phyloP scores from a whole-genome alignment of 208 protist genomes.

The Polymyxa betae region DNA sequence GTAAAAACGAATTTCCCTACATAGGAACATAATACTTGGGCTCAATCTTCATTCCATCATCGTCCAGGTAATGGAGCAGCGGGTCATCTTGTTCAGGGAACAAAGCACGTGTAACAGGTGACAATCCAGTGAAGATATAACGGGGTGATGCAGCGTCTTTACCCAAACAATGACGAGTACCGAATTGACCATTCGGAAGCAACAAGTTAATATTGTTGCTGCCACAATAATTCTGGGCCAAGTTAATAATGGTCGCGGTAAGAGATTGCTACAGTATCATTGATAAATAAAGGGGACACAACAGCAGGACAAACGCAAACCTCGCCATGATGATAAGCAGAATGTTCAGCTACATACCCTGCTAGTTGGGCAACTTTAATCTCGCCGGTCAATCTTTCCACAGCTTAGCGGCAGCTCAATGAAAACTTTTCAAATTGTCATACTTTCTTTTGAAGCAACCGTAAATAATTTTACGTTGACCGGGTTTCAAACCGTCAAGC shows the following conservation, averaged over 20 bases:
- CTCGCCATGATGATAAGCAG: conserved; percentile 99
- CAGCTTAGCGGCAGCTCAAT: too few species aligned
- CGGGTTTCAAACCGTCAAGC: conserved; percentile 98
- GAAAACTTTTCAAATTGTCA: too few species aligned
- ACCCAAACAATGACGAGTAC: conserved; percentile 94
- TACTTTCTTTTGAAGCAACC: conserved; percentile 97
- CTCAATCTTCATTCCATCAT: conserved; percentile 98
- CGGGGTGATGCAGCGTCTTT: conserved; percentile 96
- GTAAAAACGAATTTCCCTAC: neutral
- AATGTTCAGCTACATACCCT: conserved; percentile 96
- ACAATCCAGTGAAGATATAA: conserved; percentile 98
- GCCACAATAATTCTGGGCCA: conserved; percentile 93
- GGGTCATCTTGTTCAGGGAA: conserved; percentile 95
- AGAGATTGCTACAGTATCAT: conserved; percentile 70
- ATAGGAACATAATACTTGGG: conserved; percentile 98
- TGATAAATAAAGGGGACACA: neutral
- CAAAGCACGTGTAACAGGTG: conserved; percentile 86
- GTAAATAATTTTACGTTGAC: conserved; percentile 99
- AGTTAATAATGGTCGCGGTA: conserved; percentile 94
- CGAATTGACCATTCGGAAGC: conserved; percentile 95
- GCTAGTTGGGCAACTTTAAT: conserved; percentile 98
- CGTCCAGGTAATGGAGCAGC: conserved; percentile 95
- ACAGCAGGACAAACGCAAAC: conserved; percentile 62
- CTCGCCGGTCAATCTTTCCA: conserved; percentile 83
- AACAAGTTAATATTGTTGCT: conserved; percentile 99